phyloP scores from a whole-genome alignment of 495 filamentous ascomycete genomes.

The Aspergillus funiculosus region DNA sequence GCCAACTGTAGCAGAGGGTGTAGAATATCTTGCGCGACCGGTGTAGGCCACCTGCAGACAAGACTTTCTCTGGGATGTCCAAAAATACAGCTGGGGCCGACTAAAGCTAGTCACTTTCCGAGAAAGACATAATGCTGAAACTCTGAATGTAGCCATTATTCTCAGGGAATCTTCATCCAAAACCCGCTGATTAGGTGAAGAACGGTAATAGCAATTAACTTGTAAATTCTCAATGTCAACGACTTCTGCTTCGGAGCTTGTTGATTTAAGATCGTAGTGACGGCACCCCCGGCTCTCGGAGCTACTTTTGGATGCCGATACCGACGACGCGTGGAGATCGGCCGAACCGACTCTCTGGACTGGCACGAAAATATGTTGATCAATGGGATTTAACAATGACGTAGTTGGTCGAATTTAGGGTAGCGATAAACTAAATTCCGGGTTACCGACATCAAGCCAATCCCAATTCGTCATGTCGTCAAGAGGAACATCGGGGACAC shows the following conservation, averaged over 20 bases:
- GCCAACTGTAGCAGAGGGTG: slow-evolving; percentile 20
- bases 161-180: not conserved
- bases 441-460: slow-evolving; percentile 56
- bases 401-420: not conserved
- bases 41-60: slow-evolving; percentile 13
- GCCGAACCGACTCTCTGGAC: not conserved
- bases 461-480: slow-evolving; percentile 53
- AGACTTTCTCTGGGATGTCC: slow-evolving; percentile 17
- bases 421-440: slow-evolving; percentile 34
- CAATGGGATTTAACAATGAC: not conserved
- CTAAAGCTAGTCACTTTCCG: slow-evolving; percentile 24
- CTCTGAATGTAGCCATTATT: slow-evolving; percentile 28
- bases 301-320: slow-evolving; percentile 42
- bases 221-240: too few species aligned
- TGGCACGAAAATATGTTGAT: not conserved
- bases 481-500: slow-evolving; percentile 47
- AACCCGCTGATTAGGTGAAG: too few species aligned
- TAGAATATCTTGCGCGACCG: slow-evolving; percentile 21
- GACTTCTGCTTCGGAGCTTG: too few species aligned
- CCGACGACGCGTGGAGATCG: slow-evolving; percentile 21
- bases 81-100: slow-evolving; percentile 25
- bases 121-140: slow-evolving; percentile 26
- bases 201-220: too few species aligned
- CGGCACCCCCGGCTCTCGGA: slow-evolving; percentile 26
- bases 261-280: slow-evolving; percentile 2